Evolutionary conservation across 345 rosid species (phyloP), one percentile per base, ranked within the genome.

Genomic region (Mallotus nudiflorus): DNA sequence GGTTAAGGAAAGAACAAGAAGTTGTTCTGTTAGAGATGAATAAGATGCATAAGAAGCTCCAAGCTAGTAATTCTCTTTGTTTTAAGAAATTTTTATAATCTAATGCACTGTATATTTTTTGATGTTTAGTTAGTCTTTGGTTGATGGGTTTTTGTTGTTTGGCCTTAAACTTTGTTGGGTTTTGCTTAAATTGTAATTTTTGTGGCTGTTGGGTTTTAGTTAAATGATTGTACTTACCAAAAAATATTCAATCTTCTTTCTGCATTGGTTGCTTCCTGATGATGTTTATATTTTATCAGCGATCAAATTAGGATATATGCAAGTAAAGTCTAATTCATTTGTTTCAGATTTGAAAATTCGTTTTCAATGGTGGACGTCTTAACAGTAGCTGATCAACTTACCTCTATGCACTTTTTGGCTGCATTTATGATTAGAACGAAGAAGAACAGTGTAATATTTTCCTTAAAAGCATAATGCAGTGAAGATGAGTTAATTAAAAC

Each of bases 1-100:
- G 93, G 74, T 67, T 93, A 67, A 85, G 89, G 91, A 92, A 84
- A 80, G 88, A 81, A 2, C 94, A 87, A 55, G 94, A 90, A 51
- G 89, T 80, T 0, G 87, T 90, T 25, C 85, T 92, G 11, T 18
- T 20, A 9, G 96, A 92, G 46, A 92, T 92, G 85, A 88, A 92
- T 83, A 92, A 92, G 85, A 73, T 92, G 84, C 97, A 92, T 60
- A 92, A 85, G 77, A 90, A 74, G 85, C 95, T 92, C 61, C 98
- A 87, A 78, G 73, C 88, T 79, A 70, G 98, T 90, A 40, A 75
- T 83, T 77, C 14, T 49, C 49, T 44, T 57, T 4, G 22, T 33
- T 48, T 50, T 40, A 22, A 65, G 15, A 7, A 14, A 35, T 1
- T 25, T n/a, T 35, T 19, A n/a, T 19, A n/a, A 62, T 62, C 33